Base-by-base conservation (phyloP, 2,329 filamentous ascomycete genomes). In the Metarhizium rileyi region DNA sequence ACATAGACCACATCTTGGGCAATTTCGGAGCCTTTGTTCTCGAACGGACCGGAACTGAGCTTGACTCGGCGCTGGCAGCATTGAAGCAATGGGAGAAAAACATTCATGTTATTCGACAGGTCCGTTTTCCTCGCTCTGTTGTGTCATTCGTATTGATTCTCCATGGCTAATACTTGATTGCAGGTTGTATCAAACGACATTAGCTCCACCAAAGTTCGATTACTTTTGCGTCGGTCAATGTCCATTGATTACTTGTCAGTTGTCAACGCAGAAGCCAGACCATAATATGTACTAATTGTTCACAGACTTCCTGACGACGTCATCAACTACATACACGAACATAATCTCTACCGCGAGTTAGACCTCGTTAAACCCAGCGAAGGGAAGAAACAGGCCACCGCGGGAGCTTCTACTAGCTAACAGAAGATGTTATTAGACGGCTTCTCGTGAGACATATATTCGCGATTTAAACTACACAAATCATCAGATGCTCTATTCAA, bases 1-100 rank as follows among this genome's bases (percentile, higher is more conserved):
- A 96, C 76, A 72, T 96, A 50, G 85, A 93, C 59, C 87, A 94
- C 59, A 96, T 96, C 52, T 73, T 96, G 22, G 83, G 87, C 46
- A 79, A 84, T 62, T 95, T 86, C 62, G 88, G 88, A 41, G 83
- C 86, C 26, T 90, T 94, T 64, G 86, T 91, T 52, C 78, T 94
- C 18, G 87, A 96, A 74, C 81, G 91, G 53, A 84, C 83, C 40
- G 90, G 90, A 41, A 95, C 89, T 22, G 88, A 95, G 61, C 86
- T 94, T 46, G 87, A 95, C 54, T 87, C 94, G 62, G 90, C 90
- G 2, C 75, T 95, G 44, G 83, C 85, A 18, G 84, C 81, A 43
- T 73, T 95, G 44, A 84, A 89, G 63, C 79, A 82, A 52, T 96
- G 86, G 80, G 84, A 88, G 60, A 81, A 90, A 58, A 93, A 95